Evolutionary conservation across 1,139 yeast species (phyloP), one percentile per base, ranked within the genome.

Genomic region (Spathaspora jeffriesii): DNA sequence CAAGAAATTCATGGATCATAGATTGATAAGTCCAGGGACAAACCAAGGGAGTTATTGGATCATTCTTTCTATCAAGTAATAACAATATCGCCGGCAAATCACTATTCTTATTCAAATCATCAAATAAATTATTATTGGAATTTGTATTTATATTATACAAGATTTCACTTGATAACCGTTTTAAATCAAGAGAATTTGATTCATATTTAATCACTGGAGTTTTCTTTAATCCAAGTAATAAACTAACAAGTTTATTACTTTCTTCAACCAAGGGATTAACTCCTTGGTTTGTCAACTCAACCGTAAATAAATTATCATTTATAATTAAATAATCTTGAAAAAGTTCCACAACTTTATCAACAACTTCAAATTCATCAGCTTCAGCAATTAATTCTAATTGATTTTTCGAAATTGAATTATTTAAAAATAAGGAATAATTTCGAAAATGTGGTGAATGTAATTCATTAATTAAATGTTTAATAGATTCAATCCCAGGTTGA

Each of bases 21-120:
- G 97, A 89, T 62, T 93, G 98, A 65, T 91, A 93, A 0, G 99
- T 92, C 99, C 99, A 93, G 2, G 98, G 99, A 37, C 86, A 81
- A 43, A 93, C 68, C 41, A 93, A 71, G 1, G 99, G 98, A 0
- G 99, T 93, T 27, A 92, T 75, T 1, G 98, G 97, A 64, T 93
- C 99, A 59, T 83, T 85, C 50, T 84, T 81, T 45, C 99, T 75
- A 65, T 93, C 99, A 43, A 93, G 63, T 1, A 93, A 70, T n/a
- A 95, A 64, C 43, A 95, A 67, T 15, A 88, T 62, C 1, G 98
- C 96, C 1, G 93, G 82, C 0, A 84, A 69, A 59, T 89, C 96
- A 43, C 73, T 70, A 42, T 61, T 60, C 23, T 58, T 57, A 52
- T 81, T 78, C 61, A 85, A 79, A 50, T 71, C 79, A 55, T 88